Evolutionary conservation across 306 rosid genomes (phyloP).

Genomic region (Pterocarpus santalinus): DNA sequence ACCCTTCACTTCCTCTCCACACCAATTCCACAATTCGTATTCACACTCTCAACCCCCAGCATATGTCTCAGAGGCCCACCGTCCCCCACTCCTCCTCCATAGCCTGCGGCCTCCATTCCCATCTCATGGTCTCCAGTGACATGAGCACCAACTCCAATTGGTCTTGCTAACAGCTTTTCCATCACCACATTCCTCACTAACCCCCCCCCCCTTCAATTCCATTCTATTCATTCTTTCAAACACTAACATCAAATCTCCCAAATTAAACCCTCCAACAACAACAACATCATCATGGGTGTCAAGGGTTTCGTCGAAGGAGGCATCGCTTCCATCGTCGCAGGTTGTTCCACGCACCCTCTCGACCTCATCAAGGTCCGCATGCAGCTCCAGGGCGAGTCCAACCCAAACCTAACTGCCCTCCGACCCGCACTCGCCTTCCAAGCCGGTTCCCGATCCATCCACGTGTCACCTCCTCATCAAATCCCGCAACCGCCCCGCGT

Average conservation of each 20-base stretch:
- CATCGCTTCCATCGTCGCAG: conserved; percentile 77
- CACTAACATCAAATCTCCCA: background rate
- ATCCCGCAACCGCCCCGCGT: conserved; percentile 44
- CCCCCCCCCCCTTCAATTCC: background rate
- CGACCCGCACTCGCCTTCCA: conserved; percentile 69
- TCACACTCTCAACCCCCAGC: conserved; percentile 38
- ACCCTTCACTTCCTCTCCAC: background rate
- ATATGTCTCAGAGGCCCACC: conserved; percentile 78
- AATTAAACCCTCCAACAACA: background rate
- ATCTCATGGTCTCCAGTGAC: conserved; percentile 90
- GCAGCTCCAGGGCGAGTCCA: conserved; percentile 82
- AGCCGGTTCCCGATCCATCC: conserved; percentile 43
- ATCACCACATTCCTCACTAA: background rate
- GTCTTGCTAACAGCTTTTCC: conserved; percentile 9
- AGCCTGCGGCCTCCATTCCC: conserved; percentile 82
- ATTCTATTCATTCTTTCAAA: background rate
- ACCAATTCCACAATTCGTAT: background rate
- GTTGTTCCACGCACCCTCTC: conserved; percentile 77
- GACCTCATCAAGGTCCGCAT: conserved; percentile 84
- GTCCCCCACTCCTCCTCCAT: conserved; percentile 78
- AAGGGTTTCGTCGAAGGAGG: conserved; percentile 85
- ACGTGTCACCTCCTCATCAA: conserved; percentile 35
- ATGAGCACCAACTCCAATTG: conserved; percentile 74
- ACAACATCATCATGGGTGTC: conserved; percentile 59
- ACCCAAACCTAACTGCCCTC: conserved; percentile 47